Evolutionary conservation across 192 early-diverging fungal species (phyloP).

Genomic region (Coemansia sp.): DNA sequence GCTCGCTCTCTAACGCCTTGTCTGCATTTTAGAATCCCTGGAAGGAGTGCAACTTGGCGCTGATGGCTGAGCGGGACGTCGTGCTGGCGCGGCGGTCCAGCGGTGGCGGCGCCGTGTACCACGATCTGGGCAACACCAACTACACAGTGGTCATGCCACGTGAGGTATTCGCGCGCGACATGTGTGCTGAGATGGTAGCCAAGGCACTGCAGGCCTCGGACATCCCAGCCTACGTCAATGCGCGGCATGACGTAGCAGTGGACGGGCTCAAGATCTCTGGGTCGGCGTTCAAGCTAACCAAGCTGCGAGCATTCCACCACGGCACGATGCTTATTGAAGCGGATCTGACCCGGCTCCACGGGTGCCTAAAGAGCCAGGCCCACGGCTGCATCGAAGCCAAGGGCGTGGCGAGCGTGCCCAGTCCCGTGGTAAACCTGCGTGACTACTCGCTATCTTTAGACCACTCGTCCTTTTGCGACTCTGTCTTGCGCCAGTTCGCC

Average conservation of each 20-base stretch:
- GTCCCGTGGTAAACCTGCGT: slow-evolving; percentile 77
- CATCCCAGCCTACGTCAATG: slow-evolving; percentile 79
- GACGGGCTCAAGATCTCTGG: slow-evolving; percentile 87
- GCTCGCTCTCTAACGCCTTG: neutral
- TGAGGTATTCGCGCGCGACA: slow-evolving; percentile 70
- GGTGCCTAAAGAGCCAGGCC: slow-evolving; percentile 51
- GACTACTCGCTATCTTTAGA: slow-evolving; percentile 79
- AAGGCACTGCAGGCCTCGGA: slow-evolving; percentile 69
- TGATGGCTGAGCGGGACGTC: slow-evolving; percentile 64
- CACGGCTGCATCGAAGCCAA: slow-evolving; percentile 68
- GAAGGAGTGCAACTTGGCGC: slow-evolving; percentile 84
- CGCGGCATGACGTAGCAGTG: slow-evolving; percentile 86
- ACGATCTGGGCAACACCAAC: slow-evolving; percentile 94
- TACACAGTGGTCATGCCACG: slow-evolving; percentile 95
- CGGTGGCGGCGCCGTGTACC: slow-evolving; percentile 94
- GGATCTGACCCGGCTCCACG: slow-evolving; percentile 61
- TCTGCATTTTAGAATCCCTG: slow-evolving; percentile 77
- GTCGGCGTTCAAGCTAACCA: slow-evolving; percentile 90
- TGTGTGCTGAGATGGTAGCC: slow-evolving; percentile 74
- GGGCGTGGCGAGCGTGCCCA: slow-evolving; percentile 90
- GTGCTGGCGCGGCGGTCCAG: slow-evolving; percentile 84
- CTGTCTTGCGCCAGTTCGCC: slow-evolving; percentile 69
- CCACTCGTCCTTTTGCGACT: slow-evolving; percentile 80
- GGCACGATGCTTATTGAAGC: slow-evolving; percentile 98
- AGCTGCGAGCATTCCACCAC: slow-evolving; percentile 84